A percentile compares a stretch with the other conserved stretches of the same genome.
Conservation (phyloP, 164 flowering plant species). For the Dillenia suffruticosa region DNA sequence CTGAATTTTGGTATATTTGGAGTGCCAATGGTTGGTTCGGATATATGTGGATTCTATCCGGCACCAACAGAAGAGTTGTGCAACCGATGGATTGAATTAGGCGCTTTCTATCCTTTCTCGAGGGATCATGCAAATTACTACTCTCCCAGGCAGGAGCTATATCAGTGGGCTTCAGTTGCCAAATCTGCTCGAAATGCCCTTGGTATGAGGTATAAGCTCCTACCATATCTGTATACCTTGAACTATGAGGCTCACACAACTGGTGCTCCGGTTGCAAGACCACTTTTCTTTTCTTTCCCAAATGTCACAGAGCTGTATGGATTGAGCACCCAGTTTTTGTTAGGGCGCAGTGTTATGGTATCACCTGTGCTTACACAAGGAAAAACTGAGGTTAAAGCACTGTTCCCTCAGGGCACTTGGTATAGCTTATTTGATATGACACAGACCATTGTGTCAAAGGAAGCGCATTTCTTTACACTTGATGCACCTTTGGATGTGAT, state of each 20-base stretch:
- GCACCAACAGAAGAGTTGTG: constrained; percentile 81
- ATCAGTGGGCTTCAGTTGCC: constrained; percentile 74
- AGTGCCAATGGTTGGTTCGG: constrained; percentile 90
- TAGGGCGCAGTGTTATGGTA: constrained; percentile 69
- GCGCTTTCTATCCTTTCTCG: constrained; percentile 90
- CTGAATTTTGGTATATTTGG: constrained; percentile 85
- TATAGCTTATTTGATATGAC: constrained; percentile 71
- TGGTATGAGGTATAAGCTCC: constrained; percentile 73
- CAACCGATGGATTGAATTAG: constrained; percentile 87
- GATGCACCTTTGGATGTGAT: constrained; percentile 68
- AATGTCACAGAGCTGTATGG: constrained; percentile 37
- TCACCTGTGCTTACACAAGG: constrained; percentile 64
- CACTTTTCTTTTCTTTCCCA: constrained; percentile 83
- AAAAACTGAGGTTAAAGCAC: constrained; percentile 37
- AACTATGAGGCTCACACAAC: constrained; percentile 66
- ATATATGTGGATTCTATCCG: constrained; percentile 89
- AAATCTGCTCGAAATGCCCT: constrained; percentile 72
- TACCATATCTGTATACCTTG: constrained; percentile 79
- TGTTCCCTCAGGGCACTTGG: constrained; percentile 83
- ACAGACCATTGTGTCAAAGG: constrained; percentile 32
- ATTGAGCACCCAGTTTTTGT: constrained; percentile 71
- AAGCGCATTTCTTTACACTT: constrained; percentile 41
- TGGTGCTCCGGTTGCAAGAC: constrained; percentile 84
- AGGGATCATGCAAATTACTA: constrained; percentile 75
- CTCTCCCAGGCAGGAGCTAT: constrained; percentile 82